Evolutionary conservation across 345 rosid genomes (phyloP).

Genomic region (Kernera saxatilis): DNA sequence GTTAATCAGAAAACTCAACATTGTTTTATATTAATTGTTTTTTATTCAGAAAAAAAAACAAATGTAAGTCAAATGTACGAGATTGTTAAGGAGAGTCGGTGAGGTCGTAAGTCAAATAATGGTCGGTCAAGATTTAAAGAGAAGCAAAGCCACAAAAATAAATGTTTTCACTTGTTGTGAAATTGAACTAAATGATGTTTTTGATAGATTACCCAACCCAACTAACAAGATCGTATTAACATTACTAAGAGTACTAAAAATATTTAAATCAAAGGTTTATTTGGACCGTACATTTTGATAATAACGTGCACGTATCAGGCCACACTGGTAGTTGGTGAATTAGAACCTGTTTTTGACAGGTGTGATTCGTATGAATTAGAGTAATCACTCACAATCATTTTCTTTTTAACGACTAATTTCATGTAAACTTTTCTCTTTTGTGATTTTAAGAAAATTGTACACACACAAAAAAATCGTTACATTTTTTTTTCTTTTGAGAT

Average conservation of each 20-base stretch:
- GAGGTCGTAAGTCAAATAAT: slow-evolving; percentile 1
- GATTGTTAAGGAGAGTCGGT: neutral
- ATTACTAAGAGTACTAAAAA: neutral
- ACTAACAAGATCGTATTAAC: neutral
- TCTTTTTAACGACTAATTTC: no score
- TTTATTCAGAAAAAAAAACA: neutral
- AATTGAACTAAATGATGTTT: neutral
- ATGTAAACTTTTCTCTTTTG: no score
- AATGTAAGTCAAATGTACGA: neutral
- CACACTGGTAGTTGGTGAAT: slow-evolving; percentile 1
- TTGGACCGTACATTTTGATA: neutral
- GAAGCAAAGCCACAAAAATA: slow-evolving; percentile 2
- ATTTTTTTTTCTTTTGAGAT: neutral
- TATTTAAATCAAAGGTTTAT: neutral
- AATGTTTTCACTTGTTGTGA: slow-evolving; percentile 2
- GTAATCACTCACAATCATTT: no score
- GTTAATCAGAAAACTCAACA: neutral
- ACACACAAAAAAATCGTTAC: neutral
- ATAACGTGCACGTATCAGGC: slow-evolving; percentile 15
- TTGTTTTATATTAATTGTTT: neutral
- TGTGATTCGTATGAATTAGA: no score
- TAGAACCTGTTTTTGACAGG: no score
- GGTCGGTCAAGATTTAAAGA: slow-evolving; percentile 5
- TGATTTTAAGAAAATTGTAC: neutral
- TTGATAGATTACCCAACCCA: slow-evolving; percentile 15